A percentile compares a stretch with the other conserved stretches of the same genome.
These are phyloP conservation scores for Vanrija sp. DNA, from an alignment of 1,284 basidiomycete genomes.

Conservation along the genomic window DNA sequence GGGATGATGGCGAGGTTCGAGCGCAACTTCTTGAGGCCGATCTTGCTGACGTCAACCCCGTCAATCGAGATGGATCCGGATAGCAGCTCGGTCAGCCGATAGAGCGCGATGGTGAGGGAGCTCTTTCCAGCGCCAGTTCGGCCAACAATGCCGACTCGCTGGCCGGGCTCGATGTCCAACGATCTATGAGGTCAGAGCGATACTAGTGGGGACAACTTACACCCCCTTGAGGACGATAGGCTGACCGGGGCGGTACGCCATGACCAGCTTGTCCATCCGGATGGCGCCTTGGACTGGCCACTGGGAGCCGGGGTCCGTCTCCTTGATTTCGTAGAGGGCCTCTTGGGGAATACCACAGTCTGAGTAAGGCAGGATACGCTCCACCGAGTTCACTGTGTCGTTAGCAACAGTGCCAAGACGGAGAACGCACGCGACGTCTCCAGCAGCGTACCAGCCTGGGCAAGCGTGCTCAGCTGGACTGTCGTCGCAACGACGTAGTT, in stretches of 20 bases:
- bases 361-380: conserved; percentile 62
- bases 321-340: conserved; percentile 58
- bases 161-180: conserved; percentile 40
- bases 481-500: conserved; percentile 57
- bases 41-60: conserved; percentile 49
- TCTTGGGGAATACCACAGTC: conserved; percentile 59
- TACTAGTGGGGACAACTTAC: conserved; percentile 20
- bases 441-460: too few species aligned
- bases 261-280: conserved; percentile 40
- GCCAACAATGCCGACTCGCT: conserved; percentile 56
- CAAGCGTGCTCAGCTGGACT: too few species aligned
- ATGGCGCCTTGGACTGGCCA: conserved; percentile 43
- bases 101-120: conserved; percentile 54
- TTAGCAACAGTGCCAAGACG: background rate
- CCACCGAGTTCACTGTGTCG: conserved; percentile 62
- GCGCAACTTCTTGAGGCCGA: conserved; percentile 53
- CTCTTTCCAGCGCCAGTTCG: conserved; percentile 57
- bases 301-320: conserved; percentile 54
- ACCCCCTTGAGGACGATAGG: conserved; percentile 53
- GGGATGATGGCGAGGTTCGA: conserved; percentile 65
- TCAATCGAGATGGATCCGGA: conserved; percentile 50
- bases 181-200: conserved; percentile 1
- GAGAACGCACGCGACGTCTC: too few species aligned
- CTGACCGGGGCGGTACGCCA: conserved; percentile 52
- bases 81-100: conserved; percentile 50